phyloP scores from a whole-genome alignment of 345 rosid genomes.

The Eucalyptus polybractea region DNA sequence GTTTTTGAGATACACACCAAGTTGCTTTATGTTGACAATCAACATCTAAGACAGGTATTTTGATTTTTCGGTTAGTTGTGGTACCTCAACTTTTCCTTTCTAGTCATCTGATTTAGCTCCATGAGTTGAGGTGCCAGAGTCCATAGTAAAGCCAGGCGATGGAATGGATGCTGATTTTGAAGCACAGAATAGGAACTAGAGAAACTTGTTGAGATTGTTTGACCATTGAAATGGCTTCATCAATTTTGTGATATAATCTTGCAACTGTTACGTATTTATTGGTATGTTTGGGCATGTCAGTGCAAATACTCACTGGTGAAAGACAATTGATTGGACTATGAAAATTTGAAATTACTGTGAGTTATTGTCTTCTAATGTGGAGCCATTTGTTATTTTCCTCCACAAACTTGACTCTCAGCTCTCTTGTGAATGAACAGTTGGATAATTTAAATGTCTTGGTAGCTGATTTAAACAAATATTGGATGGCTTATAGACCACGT shows the following conservation, averaged over 20 bases:
- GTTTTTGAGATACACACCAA: not conserved
- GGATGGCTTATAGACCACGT: not conserved
- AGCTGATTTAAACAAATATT: not conserved
- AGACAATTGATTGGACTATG: not conserved
- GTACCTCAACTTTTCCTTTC: not conserved
- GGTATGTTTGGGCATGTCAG: not conserved
- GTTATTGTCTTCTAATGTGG: not conserved
- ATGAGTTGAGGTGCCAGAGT: not conserved
- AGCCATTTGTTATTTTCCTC: not conserved
- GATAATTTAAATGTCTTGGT: not conserved
- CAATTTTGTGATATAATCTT: not conserved
- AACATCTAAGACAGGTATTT: not conserved
- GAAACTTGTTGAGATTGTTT: not conserved
- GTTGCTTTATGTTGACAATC: not conserved
- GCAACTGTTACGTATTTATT: not conserved
- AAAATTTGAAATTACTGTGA: not conserved
- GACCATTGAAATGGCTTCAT: not conserved
- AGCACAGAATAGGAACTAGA: not conserved
- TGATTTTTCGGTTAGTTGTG: not conserved
- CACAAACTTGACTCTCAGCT: not conserved
- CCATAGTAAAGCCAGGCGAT: not conserved
- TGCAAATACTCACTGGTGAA: not conserved
- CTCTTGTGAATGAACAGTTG: not conserved
- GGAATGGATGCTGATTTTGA: not conserved
- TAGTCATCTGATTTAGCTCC: not conserved